phyloP scores from a whole-genome alignment of 257 asterid genomes.

The Rehmannia glutinosa region DNA sequence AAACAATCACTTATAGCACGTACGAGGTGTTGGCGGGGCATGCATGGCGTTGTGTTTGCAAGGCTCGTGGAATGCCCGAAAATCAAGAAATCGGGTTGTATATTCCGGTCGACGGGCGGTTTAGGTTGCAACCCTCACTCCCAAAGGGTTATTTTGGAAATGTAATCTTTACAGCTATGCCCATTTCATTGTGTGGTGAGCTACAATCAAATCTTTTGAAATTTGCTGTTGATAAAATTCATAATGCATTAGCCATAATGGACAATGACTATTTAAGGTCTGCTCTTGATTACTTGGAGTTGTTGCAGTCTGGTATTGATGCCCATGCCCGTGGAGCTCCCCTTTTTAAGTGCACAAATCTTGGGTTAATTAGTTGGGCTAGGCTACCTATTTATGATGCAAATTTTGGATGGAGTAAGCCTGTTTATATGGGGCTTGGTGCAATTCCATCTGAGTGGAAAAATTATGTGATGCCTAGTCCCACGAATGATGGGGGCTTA shows the following conservation, averaged over 20 bases:
- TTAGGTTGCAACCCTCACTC: slow-evolving; percentile 43
- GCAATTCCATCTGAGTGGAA: slow-evolving; percentile 53
- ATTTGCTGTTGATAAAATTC: slow-evolving; percentile 42
- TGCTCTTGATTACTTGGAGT: slow-evolving; percentile 57
- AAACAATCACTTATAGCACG: slow-evolving; percentile 34
- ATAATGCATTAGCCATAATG: slow-evolving; percentile 41
- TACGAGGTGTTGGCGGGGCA: slow-evolving; percentile 72
- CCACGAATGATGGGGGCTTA: slow-evolving; percentile 43
- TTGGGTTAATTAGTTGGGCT: slow-evolving; percentile 55
- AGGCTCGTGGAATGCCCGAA: slow-evolving; percentile 44
- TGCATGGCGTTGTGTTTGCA: slow-evolving; percentile 60
- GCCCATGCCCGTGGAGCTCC: slow-evolving; percentile 33
- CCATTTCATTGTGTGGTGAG: slow-evolving; percentile 43
- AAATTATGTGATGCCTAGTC: slow-evolving; percentile 36
- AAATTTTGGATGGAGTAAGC: slow-evolving; percentile 76
- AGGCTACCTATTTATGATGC: slow-evolving; percentile 63
- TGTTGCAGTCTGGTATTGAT: slow-evolving; percentile 37
- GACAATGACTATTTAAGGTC: slow-evolving; percentile 53
- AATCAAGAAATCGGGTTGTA: slow-evolving; percentile 58
- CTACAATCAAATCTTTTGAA: slow-evolving; percentile 33
- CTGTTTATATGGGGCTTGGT: slow-evolving; percentile 49
- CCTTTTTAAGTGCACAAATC: slow-evolving; percentile 50
- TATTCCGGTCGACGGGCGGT: slow-evolving; percentile 51
- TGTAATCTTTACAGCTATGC: slow-evolving; percentile 42
- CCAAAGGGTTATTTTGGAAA: slow-evolving; percentile 58